Evolutionary conservation across 2,329 filamentous ascomycete genomes (phyloP).

Genomic region (Didymosphaeria variabile): DNA sequence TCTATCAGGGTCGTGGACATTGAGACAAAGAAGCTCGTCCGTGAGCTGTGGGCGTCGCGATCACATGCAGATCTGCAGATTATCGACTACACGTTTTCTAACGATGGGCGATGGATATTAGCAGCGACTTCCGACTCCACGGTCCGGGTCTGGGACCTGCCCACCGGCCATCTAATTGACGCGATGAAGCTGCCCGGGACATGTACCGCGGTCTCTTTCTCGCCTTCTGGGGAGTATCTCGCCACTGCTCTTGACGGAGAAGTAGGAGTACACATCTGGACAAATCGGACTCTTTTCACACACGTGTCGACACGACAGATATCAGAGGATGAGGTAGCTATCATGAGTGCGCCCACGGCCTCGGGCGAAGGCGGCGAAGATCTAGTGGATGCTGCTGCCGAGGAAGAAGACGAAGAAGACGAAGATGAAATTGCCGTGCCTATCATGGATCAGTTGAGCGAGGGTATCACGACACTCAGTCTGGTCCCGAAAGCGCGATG

Average conservation of each 20-base stretch:
- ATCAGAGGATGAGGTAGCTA: constrained; percentile 75
- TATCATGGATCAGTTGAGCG: constrained; percentile 77
- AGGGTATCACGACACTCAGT: constrained; percentile 86
- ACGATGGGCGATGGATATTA: constrained; percentile 92
- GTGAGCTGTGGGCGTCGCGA: constrained; percentile 81
- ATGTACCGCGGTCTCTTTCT: constrained; percentile 88
- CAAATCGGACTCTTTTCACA: constrained; percentile 89
- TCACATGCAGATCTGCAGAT: constrained; percentile 51
- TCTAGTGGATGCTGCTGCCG: constrained; percentile 79
- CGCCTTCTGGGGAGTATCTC: constrained; percentile 89
- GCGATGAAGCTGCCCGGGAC: constrained; percentile 81
- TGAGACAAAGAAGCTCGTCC: constrained; percentile 87
- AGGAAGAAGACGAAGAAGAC: constrained; percentile 60
- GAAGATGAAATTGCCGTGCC: constrained; percentile 58
- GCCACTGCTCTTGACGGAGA: constrained; percentile 84
- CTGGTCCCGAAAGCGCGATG: constrained; percentile 89
- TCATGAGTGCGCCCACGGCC: constrained; percentile 73
- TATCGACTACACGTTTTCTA: constrained; percentile 74
- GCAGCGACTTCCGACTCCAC: constrained; percentile 83
- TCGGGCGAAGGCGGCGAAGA: constrained; percentile 84
- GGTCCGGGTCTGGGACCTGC: constrained; percentile 91
- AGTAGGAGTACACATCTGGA: constrained; percentile 94
- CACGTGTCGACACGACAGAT: constrained; percentile 88
- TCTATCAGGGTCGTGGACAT: constrained; percentile 90
- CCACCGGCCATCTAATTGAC: constrained; percentile 94